Conservation (phyloP, 331 rosid genomes). For the Stylosanthes scabra region DNA sequence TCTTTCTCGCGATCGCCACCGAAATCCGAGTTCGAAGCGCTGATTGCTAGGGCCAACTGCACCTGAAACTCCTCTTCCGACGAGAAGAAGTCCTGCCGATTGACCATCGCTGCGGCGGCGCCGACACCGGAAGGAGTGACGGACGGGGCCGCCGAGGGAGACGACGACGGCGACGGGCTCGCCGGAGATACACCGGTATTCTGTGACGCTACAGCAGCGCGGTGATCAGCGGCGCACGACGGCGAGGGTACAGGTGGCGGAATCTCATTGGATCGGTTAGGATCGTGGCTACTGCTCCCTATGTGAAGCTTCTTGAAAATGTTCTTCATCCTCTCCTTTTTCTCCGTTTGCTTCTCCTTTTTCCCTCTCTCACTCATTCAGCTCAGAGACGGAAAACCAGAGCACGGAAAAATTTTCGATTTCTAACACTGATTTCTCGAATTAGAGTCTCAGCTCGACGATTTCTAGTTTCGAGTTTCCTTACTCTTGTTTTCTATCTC, state of each 20-base stretch:
- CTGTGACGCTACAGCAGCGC: conserved; percentile 34
- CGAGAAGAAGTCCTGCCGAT: conserved; percentile 72
- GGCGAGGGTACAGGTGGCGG: conserved; percentile 48
- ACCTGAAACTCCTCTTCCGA: conserved; percentile 98
- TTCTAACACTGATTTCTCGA: conserved; percentile 11
- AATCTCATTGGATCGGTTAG: conserved; percentile 70
- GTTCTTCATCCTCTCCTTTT: conserved; percentile 71
- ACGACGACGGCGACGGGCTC: conserved; percentile 59
- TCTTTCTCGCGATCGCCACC: conserved; percentile 92
- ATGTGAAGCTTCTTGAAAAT: conserved; percentile 98
- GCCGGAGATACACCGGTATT: conserved; percentile 49
- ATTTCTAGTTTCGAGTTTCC: not conserved
- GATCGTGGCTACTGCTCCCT: conserved; percentile 83
- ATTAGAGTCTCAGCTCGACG: not conserved
- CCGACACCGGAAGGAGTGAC: conserved; percentile 20
- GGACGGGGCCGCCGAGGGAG: conserved; percentile 36
- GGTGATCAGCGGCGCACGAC: conserved; percentile 60
- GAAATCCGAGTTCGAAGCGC: conserved; percentile 91
- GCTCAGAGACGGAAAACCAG: conserved; percentile 12
- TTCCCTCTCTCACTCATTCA: conserved; percentile 42
- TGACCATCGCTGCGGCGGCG: conserved; percentile 39
- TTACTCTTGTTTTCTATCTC: not conserved
- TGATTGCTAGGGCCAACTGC: conserved; percentile 97
- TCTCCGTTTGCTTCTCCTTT: conserved; percentile 35
- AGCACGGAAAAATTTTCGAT: conserved; percentile 1